These are phyloP conservation scores for Botrytis medusae DNA, from an alignment of 2,329 filamentous ascomycete genomes.

Conservation along the genomic window DNA sequence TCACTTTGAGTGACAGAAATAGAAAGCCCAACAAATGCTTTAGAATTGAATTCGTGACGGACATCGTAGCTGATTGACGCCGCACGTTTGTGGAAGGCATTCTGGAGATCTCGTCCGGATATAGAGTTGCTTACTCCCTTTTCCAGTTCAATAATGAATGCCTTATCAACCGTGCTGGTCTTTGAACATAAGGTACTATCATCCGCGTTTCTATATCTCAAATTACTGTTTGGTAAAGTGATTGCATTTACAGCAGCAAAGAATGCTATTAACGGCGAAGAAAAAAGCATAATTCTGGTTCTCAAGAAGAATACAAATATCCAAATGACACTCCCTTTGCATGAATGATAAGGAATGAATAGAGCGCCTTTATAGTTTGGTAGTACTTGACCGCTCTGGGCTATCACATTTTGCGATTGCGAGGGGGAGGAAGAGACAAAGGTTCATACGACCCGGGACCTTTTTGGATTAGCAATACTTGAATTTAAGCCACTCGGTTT, in stretches of 20 bases:
- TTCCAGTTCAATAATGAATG: constrained; percentile 17
- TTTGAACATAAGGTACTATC: neutral
- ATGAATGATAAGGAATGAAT: neutral
- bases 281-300: neutral
- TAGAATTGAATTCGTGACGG: constrained; percentile 21
- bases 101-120: neutral
- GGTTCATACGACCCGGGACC: neutral
- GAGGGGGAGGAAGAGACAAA: neutral
- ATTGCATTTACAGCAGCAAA: neutral
- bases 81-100: constrained; percentile 15
- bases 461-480: neutral
- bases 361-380: neutral
- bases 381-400: neutral
- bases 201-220: neutral
- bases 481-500: neutral
- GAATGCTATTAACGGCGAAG: neutral
- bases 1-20: constrained; percentile 1
- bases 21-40: constrained; percentile 15
- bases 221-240: neutral
- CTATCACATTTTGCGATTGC: neutral
- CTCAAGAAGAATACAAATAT: neutral
- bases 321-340: too few species aligned
- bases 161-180: constrained; percentile 1
- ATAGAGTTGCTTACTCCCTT: neutral
- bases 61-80: constrained; percentile 14